Percentiles rank a stretch among this genome's conserved stretches.
phyloP scores from a whole-genome alignment of 192 early-diverging fungal genomes.

The Backusella luteola region DNA sequence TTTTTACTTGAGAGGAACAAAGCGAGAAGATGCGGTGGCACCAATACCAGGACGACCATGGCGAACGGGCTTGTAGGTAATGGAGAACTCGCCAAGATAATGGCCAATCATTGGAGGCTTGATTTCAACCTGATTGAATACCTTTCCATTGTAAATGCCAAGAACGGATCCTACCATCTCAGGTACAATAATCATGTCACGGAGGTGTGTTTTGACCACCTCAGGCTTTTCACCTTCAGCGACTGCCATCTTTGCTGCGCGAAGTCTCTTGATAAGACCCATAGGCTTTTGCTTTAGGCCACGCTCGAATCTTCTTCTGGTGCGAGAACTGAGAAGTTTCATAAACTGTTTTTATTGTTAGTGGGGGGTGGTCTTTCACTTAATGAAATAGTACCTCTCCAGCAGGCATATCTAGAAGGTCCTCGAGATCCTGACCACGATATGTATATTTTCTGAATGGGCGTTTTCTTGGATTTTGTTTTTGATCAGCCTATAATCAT shows the following conservation, averaged over 20 bases:
- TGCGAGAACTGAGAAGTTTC: constrained; percentile 89
- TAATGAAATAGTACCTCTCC: constrained; percentile 57
- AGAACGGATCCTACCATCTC: constrained; percentile 97
- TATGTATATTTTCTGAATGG: constrained; percentile 97
- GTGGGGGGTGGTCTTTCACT: neutral
- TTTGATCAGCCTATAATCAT: constrained; percentile 21
- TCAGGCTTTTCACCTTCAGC: constrained; percentile 87
- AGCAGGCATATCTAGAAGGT: constrained; percentile 88
- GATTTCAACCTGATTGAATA: constrained; percentile 98
- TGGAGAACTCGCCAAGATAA: constrained; percentile 42
- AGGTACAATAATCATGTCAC: constrained; percentile 98
- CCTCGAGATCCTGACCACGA: constrained; percentile 95
- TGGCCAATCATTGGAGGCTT: constrained; percentile 46
- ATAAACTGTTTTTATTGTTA: constrained; percentile 61
- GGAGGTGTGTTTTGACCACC: constrained; percentile 96
- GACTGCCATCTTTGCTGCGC: constrained; percentile 93
- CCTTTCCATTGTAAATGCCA: constrained; percentile 99
- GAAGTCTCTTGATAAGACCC: constrained; percentile 98
- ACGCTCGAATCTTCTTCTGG: constrained; percentile 96
- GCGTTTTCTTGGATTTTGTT: constrained; percentile 67
- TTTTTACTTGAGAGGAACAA: constrained; percentile 81
- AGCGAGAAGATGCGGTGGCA: constrained; percentile 96
- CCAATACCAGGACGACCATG: constrained; percentile 99
- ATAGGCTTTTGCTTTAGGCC: constrained; percentile 96
- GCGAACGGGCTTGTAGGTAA: constrained; percentile 97